phyloP scores from a whole-genome alignment of 306 rosid genomes.

The Cicer pinnatifidum region DNA sequence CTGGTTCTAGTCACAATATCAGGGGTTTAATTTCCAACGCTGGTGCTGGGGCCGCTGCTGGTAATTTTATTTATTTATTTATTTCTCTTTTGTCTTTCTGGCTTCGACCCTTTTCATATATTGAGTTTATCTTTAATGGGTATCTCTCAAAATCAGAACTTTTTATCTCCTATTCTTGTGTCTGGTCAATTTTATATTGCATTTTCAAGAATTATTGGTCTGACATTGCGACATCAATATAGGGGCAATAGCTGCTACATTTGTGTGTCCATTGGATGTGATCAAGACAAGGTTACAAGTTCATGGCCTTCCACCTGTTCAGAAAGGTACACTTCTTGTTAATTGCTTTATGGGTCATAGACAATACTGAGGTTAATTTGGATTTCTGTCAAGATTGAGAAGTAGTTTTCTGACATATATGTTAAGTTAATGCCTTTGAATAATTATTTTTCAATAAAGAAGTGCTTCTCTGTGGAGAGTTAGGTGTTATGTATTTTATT shows the following conservation, averaged over 20 bases:
- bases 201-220: neutral
- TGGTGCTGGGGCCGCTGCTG: constrained; percentile 90
- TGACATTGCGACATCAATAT: constrained; percentile 24
- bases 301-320: constrained; percentile 81
- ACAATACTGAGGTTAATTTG: constrained; percentile 29
- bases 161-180: neutral
- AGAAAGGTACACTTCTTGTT: constrained; percentile 59
- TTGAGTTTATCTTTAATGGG: constrained; percentile 42
- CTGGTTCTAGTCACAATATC: constrained; percentile 45
- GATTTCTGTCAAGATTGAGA: constrained; percentile 17
- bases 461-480: constrained; percentile 20
- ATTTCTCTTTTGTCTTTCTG: neutral
- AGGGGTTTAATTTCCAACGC: constrained; percentile 65
- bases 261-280: constrained; percentile 95
- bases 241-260: constrained; percentile 96
- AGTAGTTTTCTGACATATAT: neutral
- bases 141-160: constrained; percentile 34
- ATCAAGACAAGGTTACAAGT: constrained; percentile 98
- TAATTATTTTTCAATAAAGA: neutral
- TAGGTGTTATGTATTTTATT: constrained; percentile 21
- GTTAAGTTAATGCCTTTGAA: neutral
- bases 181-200: neutral
- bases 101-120: constrained; percentile 11
- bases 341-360: constrained; percentile 7
- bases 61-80: constrained; percentile 45